Conservation (phyloP, 2,329 filamentous ascomycete genomes). For the Cadophora luteo-olivacea region DNA sequence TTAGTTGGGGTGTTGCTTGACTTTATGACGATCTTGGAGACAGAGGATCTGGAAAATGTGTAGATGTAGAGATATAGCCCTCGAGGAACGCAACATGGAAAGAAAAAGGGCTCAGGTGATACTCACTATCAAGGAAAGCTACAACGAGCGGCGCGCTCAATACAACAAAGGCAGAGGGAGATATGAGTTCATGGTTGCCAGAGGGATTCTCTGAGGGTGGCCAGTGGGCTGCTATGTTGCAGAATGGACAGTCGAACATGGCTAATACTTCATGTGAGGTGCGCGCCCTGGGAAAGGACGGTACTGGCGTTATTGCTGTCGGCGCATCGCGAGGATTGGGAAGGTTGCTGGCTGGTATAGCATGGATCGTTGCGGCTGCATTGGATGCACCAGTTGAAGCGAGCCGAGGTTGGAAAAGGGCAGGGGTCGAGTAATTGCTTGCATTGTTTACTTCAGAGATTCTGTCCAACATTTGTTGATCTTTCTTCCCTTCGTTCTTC, state of each 20-base stretch:
- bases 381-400: not conserved
- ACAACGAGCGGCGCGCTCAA: constrained; percentile 79
- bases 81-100: too few relatives aligned
- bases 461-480: not conserved
- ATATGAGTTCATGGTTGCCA: constrained; percentile 47
- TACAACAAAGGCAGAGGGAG: constrained; percentile 63
- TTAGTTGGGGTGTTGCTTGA: not conserved
- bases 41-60: not conserved
- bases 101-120: not conserved
- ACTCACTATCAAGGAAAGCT: constrained; percentile 80
- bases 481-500: not conserved
- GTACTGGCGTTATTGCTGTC: constrained; percentile 24
- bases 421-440: not conserved
- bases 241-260: constrained; percentile 62
- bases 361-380: not conserved
- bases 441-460: not conserved
- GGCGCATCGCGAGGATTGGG: constrained; percentile 25
- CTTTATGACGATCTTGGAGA: not conserved
- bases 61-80: not conserved
- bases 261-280: not conserved
- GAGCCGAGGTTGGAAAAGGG: constrained; percentile 25
- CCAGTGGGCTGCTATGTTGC: constrained; percentile 61
- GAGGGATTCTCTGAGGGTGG: constrained; percentile 49
- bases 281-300: constrained; percentile 19
- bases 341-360: not conserved